phyloP scores from a whole-genome alignment of 371 early-diverging fungal species.

The Nematocida displodere region DNA sequence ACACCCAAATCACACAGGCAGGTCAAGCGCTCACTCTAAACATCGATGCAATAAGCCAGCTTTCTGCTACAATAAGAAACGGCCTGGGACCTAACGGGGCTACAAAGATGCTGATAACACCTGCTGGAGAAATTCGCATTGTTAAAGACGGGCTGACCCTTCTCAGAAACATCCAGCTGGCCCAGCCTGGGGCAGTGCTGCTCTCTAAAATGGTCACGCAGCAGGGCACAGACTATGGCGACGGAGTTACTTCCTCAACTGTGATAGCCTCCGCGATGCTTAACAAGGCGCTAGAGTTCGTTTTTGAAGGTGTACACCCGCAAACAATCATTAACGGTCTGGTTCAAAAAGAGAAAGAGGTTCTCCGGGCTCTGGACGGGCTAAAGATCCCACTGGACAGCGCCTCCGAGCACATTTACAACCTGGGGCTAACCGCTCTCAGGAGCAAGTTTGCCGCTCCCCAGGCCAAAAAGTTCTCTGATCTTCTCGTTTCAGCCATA shows the following conservation, averaged over 20 bases:
- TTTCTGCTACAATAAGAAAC: constrained; percentile 83
- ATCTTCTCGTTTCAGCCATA: constrained; percentile 79
- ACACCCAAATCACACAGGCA: constrained; percentile 64
- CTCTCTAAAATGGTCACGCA: constrained; percentile 95
- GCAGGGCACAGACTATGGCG: constrained; percentile 93
- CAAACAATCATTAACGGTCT: constrained; percentile 88
- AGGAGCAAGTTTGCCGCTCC: constrained; percentile 72
- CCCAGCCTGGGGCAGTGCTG: constrained; percentile 97
- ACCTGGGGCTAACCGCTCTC: constrained; percentile 19
- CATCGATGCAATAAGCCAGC: constrained; percentile 84
- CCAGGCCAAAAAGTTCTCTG: constrained; percentile 82
- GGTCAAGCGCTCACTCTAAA: constrained; percentile 95
- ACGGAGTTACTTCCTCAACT: constrained; percentile 93
- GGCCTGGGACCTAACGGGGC: constrained; percentile 97
- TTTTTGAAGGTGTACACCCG: constrained; percentile 90
- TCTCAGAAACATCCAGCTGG: constrained; percentile 86
- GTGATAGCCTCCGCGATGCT: constrained; percentile 87
- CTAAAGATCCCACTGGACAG: constrained; percentile 22
- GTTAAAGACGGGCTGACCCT: constrained; percentile 66
- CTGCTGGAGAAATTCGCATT: constrained; percentile 72
- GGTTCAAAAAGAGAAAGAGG: constrained; percentile 78
- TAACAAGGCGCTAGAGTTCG: constrained; percentile 83
- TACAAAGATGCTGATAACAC: constrained; percentile 75
- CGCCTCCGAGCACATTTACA: not conserved
- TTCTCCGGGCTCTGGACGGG: constrained; percentile 75